Base-by-base conservation (phyloP, 2,329 filamentous ascomycete species). In the Coniochaeta sp. region DNA sequence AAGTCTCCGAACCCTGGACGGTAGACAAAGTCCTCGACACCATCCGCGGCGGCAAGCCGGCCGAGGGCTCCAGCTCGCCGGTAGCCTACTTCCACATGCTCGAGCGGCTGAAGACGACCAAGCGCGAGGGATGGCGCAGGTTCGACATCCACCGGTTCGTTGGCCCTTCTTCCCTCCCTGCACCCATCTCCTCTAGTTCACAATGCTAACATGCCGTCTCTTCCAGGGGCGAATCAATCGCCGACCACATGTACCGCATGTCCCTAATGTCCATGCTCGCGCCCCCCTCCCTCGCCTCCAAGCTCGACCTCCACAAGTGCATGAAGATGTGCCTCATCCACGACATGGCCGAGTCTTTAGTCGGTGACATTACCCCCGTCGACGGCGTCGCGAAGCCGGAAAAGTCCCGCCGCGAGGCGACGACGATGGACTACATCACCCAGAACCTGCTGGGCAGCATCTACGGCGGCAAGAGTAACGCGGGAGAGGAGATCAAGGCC, bases 241-340 rank as follows among this genome's bases (percentile, higher is more conserved):
- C 89, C 51, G 94, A 99, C 73, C 94, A 99, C 78, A 99, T 99
- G 94, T 99, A 97, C 72, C 91, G 94, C 71, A 99, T 99, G 94
- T 90, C 91, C 48, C 81, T 99, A 60, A 90, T 99, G 68, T 91
- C 89, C 57, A 89, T 99, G 85, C 82, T 96, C 58, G 91, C 90
- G 2, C 92, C 94, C 1, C 78, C 88, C 0, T 72, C 86, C 1
- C 81, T 96, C 10, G 77, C 83, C 2, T 71, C 82, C 0, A 80
- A 79, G 33, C 76, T 97, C 63, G 87, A 97, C 65, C 78, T 96
- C 33, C 71, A 79, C 24, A 86, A 85, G 60, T 99, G 94, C 76
- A 92, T 90, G 61, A 89, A 89, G 71, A 96, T 99, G 91, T 92
- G 91, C 24, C 79, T 99, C 30, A 76, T 99, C 42, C 94, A 99